phyloP scores from a whole-genome alignment of 192 early-diverging fungal species.

The Linnemannia schmuckeri region DNA sequence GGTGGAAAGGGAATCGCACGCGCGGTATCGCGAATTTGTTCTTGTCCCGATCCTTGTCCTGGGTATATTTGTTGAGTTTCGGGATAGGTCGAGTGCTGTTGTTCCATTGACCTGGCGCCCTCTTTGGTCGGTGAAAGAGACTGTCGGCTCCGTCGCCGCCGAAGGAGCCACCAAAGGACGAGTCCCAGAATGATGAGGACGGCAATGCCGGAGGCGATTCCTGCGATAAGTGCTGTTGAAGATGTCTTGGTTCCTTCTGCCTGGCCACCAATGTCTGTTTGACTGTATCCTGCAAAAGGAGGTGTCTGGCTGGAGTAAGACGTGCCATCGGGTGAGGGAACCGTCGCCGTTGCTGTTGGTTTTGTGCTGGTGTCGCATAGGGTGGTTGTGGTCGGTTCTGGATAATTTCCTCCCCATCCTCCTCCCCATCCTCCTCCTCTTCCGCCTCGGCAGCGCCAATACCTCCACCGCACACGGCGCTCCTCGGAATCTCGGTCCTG shows the following conservation, averaged over 20 bases:
- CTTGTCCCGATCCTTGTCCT: background rate
- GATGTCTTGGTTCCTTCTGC: background rate
- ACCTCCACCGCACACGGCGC: background rate
- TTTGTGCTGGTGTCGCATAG: background rate
- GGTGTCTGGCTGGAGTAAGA: background rate
- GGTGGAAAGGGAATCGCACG: background rate
- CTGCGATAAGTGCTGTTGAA: conserved; percentile 10
- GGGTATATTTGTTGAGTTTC: background rate
- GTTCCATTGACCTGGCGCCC: conserved; percentile 12
- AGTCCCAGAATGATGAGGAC: background rate
- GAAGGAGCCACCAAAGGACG: conserved; percentile 18
- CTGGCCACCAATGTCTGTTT: background rate
- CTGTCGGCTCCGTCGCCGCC: conserved; percentile 1
- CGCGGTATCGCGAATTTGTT: background rate
- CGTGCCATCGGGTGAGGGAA: background rate
- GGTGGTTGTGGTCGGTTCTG: background rate
- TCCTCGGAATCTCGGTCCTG: background rate
- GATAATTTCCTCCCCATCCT: background rate
- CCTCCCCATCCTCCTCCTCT: background rate
- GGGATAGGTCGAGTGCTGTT: background rate
- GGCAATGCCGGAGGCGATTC: background rate
- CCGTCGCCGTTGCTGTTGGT: background rate
- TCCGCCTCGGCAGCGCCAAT: background rate
- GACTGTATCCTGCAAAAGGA: background rate
- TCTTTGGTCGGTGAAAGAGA: conserved; percentile 10